phyloP scores from a whole-genome alignment of 768 basidiomycete species.

The Chalciporus sphaerocephalus region DNA sequence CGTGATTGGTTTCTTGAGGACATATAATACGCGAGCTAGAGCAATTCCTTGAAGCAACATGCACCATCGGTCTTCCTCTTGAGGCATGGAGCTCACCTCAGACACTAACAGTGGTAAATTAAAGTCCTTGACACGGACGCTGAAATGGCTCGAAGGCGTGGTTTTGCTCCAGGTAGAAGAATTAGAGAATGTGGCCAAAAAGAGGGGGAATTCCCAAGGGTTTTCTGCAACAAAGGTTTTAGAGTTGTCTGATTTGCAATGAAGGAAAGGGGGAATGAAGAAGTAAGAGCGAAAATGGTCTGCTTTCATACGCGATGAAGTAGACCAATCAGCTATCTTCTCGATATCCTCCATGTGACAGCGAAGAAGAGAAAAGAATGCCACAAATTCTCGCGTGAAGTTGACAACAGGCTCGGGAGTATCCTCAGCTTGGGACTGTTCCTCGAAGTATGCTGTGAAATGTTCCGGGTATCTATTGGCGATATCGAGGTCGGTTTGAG shows the following conservation, averaged over 20 bases:
- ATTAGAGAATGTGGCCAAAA: background rate
- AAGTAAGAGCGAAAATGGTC: background rate
- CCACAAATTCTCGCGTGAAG: background rate
- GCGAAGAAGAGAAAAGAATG: background rate
- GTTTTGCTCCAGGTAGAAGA: background rate
- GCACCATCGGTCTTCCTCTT: background rate
- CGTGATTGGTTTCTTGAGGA: background rate
- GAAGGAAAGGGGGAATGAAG: conserved; percentile 2
- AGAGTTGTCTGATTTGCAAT: background rate
- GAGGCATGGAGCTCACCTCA: background rate
- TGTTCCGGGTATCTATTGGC: background rate
- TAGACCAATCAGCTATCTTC: background rate
- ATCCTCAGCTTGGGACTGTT: background rate
- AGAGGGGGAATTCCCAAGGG: conserved; percentile 1
- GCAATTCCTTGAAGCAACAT: conserved; percentile 7
- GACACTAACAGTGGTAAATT: background rate
- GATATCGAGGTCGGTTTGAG: too few species aligned
- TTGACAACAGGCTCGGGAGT: background rate
- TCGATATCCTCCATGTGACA: background rate
- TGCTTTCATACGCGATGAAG: conserved; percentile 1
- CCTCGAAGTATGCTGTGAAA: background rate
- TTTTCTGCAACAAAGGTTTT: background rate
- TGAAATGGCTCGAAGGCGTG: background rate
- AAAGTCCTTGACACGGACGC: background rate
- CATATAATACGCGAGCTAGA: background rate